phyloP scores from a whole-genome alignment of 1,284 basidiomycete genomes.

The Ceraceosorus guamensis region DNA sequence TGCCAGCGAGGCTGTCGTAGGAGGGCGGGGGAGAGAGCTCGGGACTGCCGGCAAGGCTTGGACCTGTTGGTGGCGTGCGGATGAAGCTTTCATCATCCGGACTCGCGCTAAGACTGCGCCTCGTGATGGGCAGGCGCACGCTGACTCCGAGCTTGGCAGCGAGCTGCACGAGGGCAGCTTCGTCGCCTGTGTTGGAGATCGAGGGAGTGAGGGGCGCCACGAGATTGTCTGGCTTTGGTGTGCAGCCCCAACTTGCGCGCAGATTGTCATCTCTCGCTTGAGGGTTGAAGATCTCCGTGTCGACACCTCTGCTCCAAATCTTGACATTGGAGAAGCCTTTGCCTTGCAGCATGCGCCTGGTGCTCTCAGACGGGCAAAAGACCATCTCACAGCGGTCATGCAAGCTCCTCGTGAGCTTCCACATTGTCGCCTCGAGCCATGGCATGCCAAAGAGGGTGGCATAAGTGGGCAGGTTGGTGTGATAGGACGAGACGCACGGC shows the following conservation, averaged over 20 bases:
- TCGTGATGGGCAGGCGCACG: constrained; percentile 6
- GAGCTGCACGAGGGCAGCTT: constrained; percentile 19
- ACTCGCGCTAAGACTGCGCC: neutral
- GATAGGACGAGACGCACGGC: constrained; percentile 55
- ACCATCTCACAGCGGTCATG: constrained; percentile 50
- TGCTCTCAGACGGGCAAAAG: constrained; percentile 56
- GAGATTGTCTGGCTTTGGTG: constrained; percentile 31
- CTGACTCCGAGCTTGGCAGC: constrained; percentile 26
- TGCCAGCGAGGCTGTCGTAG: constrained; percentile 35
- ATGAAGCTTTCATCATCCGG: constrained; percentile 43
- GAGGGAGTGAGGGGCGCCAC: constrained; percentile 40
- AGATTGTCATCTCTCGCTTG: constrained; percentile 50
- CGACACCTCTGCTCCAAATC: constrained; percentile 53
- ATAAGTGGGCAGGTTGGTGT: constrained; percentile 57
- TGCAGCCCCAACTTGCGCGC: constrained; percentile 52
- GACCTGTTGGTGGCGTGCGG: constrained; percentile 47
- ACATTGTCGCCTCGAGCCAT: constrained; percentile 53
- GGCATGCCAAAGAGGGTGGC: constrained; percentile 55
- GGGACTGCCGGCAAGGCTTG: constrained; percentile 22
- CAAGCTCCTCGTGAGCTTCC: constrained; percentile 41
- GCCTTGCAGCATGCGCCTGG: constrained; percentile 52
- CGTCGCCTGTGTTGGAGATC: constrained; percentile 16
- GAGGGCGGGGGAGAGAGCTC: constrained; percentile 42
- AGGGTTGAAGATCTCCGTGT: constrained; percentile 43
- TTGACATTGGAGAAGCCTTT: constrained; percentile 54